These are phyloP conservation scores for Sesbania bispinosa DNA, from an alignment of 306 rosid species.

Conservation along the genomic window DNA sequence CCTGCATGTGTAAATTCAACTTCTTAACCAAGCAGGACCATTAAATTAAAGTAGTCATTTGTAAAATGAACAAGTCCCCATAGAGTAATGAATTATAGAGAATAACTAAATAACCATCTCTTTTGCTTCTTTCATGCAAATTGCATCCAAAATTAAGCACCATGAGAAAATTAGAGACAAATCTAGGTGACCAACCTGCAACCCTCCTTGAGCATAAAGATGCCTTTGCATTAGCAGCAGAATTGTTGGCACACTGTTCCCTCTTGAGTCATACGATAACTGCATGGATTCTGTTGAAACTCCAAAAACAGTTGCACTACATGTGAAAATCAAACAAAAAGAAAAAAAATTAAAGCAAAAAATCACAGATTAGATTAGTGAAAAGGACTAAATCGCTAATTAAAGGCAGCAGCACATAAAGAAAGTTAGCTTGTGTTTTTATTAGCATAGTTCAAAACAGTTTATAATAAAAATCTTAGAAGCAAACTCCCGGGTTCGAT, in stretches of 20 bases:
- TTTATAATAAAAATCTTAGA: background rate
- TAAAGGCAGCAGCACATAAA: background rate
- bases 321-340: constrained; percentile 27
- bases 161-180: background rate
- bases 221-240: constrained; percentile 78
- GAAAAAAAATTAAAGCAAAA: constrained; percentile 8
- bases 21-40: constrained; percentile 10
- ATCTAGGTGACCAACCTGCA: constrained; percentile 51
- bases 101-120: background rate
- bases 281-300: constrained; percentile 97
- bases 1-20: constrained; percentile 44
- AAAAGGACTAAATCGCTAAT: background rate
- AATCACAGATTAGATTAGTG: background rate
- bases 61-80: background rate
- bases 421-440: background rate
- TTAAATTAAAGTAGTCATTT: background rate
- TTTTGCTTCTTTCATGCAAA: background rate
- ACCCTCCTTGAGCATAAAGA: constrained; percentile 77
- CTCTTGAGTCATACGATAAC: constrained; percentile 79
- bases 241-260: constrained; percentile 92
- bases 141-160: background rate
- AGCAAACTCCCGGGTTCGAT: no score
- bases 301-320: constrained; percentile 84
- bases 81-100: background rate
- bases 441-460: background rate